Conservation (phyloP, 1,284 basidiomycete species). For the Ustilago curta region DNA sequence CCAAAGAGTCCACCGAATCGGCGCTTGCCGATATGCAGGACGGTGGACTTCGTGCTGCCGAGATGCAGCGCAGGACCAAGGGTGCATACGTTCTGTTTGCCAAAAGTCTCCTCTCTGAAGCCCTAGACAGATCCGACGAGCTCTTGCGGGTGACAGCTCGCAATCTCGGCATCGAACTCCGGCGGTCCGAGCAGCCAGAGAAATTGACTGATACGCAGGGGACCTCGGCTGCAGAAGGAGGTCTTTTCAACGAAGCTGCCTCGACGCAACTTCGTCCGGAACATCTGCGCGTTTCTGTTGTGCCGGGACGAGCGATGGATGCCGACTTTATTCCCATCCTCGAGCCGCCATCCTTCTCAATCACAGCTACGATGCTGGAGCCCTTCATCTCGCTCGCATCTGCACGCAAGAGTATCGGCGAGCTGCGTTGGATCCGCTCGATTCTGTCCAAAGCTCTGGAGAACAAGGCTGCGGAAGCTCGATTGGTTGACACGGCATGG, state of each 20-base stretch:
- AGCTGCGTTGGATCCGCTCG: constrained; percentile 37
- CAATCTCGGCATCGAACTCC: constrained; percentile 30
- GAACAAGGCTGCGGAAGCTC: constrained; percentile 36
- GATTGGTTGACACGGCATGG: constrained; percentile 45
- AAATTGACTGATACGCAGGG: background rate
- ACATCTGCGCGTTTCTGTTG: constrained; percentile 12
- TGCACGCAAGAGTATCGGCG: constrained; percentile 16
- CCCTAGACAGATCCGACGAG: constrained; percentile 35
- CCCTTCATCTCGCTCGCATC: constrained; percentile 48
- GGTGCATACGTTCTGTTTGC: constrained; percentile 43
- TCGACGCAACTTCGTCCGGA: constrained; percentile 18
- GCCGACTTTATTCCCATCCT: constrained; percentile 49
- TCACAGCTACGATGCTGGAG: constrained; percentile 44
- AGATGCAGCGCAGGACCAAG: constrained; percentile 34
- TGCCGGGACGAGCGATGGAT: constrained; percentile 30
- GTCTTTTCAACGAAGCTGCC: background rate
- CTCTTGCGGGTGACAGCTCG: constrained; percentile 28
- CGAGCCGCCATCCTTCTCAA: constrained; percentile 49
- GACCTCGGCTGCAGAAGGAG: background rate
- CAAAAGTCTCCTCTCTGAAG: constrained; percentile 39
- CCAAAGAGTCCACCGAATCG: constrained; percentile 38
- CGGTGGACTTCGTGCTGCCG: constrained; percentile 40
- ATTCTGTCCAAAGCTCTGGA: constrained; percentile 34
- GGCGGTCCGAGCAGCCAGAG: constrained; percentile 2
- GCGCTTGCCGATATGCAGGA: constrained; percentile 44